Conservation (phyloP, 768 basidiomycete species). For the Phylloporus sp. region DNA sequence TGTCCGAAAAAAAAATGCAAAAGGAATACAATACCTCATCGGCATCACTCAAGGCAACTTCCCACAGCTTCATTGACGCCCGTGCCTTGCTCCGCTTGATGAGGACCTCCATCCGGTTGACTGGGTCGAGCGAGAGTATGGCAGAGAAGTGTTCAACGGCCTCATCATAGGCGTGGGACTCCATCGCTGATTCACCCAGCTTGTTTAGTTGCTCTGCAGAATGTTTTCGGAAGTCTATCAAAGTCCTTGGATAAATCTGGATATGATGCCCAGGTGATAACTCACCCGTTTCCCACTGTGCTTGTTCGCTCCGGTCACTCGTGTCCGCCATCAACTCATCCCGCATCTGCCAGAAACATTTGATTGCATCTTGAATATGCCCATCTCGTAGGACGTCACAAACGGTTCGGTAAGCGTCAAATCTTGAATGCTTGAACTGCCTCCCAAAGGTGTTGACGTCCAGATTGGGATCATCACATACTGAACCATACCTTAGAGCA, state of each 20-base stretch:
- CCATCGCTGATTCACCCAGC: too few species aligned
- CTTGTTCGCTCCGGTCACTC: neutral
- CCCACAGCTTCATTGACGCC: too few species aligned
- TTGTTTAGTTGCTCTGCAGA: too few species aligned
- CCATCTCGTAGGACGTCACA: neutral
- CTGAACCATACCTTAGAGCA: neutral
- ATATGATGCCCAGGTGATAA: neutral
- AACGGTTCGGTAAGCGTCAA: neutral
- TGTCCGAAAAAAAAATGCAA: too few species aligned
- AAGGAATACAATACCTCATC: too few species aligned
- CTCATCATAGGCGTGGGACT: too few species aligned
- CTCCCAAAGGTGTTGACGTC: neutral
- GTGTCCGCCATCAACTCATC: neutral
- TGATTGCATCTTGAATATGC: neutral
- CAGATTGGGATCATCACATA: neutral
- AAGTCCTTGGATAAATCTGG: neutral
- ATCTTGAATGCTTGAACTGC: slow-evolving; percentile 3
- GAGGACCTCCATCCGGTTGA: too few species aligned
- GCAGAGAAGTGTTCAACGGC: too few species aligned
- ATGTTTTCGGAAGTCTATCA: too few species aligned
- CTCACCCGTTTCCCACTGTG: slow-evolving; percentile 4
- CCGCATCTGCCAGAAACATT: slow-evolving; percentile 2
- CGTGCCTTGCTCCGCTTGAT: too few species aligned
- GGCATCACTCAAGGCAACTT: too few species aligned
- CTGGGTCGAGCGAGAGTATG: too few species aligned